Evolutionary conservation across 306 rosid genomes (phyloP).

Genomic region (Clitoria ternatea): DNA sequence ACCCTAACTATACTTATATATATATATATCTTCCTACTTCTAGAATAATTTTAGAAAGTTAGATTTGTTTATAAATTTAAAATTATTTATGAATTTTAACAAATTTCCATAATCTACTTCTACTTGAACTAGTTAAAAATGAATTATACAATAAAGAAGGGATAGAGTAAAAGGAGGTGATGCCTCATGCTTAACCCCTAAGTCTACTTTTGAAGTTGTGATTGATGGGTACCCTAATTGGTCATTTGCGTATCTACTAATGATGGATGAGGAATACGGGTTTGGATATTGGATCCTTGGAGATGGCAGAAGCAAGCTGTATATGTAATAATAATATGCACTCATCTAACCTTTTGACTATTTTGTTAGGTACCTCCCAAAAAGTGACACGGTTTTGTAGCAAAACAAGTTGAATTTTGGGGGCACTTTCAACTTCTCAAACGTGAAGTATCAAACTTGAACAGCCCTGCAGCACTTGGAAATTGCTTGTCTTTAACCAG

Average conservation of each 20-base stretch:
- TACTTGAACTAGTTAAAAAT: too few species aligned
- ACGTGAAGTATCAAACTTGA: conserved; percentile 25
- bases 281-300: conserved; percentile 31
- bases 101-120: too few species aligned
- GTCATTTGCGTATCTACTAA: conserved; percentile 5
- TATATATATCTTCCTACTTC: too few species aligned
- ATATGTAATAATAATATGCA: background rate
- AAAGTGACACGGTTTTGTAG: conserved; percentile 2
- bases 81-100: too few species aligned
- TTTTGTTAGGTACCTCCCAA: conserved; percentile 6
- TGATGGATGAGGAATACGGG: background rate
- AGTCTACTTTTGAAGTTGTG: conserved; percentile 10
- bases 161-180: background rate
- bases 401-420: conserved; percentile 11
- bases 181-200: conserved; percentile 23
- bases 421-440: background rate
- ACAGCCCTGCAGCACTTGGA: background rate
- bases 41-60: too few species aligned
- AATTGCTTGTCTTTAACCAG: conserved; percentile 8
- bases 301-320: conserved; percentile 27
- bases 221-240: background rate
- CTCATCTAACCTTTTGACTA: conserved; percentile 33
- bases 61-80: too few species aligned
- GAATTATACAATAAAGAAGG: too few species aligned
- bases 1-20: too few species aligned